Evolutionary conservation across 169 alveolate species (phyloP).

Genomic region (Besnoitia besnoiti): DNA sequence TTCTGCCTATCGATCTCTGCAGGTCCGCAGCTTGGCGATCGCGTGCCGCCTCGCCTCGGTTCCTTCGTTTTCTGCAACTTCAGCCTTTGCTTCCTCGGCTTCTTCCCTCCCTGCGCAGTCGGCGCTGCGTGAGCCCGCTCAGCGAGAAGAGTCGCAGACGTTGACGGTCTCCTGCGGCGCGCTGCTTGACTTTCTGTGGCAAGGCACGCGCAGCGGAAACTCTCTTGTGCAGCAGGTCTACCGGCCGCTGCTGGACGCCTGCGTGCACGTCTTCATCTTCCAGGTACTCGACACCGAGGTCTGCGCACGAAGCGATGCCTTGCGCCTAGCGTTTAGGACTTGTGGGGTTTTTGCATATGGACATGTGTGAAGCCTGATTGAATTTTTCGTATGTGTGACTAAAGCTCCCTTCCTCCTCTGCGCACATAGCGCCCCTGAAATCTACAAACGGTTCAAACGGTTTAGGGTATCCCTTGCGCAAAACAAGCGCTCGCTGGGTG

Average conservation of each 20-base stretch:
- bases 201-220: constrained; percentile 59
- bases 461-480: no score
- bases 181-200: constrained; percentile 55
- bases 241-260: constrained; percentile 55
- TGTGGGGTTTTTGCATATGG: no score
- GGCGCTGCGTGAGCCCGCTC: background rate
- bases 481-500: no score
- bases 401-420: no score
- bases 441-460: no score
- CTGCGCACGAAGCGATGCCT: no score
- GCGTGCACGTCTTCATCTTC: constrained; percentile 64
- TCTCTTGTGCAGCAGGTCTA: constrained; percentile 60
- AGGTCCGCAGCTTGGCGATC: background rate
- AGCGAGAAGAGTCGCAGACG: background rate
- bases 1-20: background rate
- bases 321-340: no score
- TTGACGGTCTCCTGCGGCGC: constrained; percentile 52
- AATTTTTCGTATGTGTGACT: no score
- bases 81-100: background rate
- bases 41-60: background rate
- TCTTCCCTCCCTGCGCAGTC: background rate
- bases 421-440: no score
- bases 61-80: background rate
- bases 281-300: constrained; percentile 49
- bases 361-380: no score